phyloP scores from a whole-genome alignment of 2,329 filamentous ascomycete species.

The Monosporascus cannonballus region DNA sequence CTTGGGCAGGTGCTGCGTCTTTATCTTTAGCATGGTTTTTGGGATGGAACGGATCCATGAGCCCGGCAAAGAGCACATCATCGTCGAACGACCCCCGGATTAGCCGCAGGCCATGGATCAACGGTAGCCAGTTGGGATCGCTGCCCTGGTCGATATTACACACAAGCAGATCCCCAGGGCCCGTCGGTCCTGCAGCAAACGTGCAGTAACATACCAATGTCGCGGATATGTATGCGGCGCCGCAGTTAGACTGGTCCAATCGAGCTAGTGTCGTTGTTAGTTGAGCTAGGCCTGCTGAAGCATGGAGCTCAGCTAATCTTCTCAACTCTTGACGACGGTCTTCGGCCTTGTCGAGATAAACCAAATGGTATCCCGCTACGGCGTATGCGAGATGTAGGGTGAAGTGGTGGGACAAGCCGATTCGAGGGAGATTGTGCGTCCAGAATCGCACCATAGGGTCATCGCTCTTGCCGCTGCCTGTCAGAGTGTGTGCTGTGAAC shows the following conservation, averaged over 20 bases:
- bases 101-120: conserved; percentile 5
- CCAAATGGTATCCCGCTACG: conserved; percentile 22
- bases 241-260: conserved; percentile 22
- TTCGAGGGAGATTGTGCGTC: conserved; percentile 21
- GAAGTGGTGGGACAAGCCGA: conserved; percentile 22
- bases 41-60: neutral
- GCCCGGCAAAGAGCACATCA: conserved; percentile 4
- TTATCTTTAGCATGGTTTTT: neutral
- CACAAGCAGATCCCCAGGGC: conserved; percentile 22
- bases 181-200: conserved; percentile 24
- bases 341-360: conserved; percentile 8
- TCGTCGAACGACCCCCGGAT: conserved; percentile 1
- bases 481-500: conserved; percentile 18
- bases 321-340: conserved; percentile 7
- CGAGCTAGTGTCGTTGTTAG: conserved; percentile 17
- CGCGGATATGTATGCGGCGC: conserved; percentile 23
- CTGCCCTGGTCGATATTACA: conserved; percentile 15
- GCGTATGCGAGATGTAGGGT: conserved; percentile 24
- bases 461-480: conserved; percentile 5
- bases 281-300: conserved; percentile 19
- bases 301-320: conserved; percentile 19
- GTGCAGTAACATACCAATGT: conserved; percentile 24
- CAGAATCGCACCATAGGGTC: conserved; percentile 20
- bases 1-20: neutral
- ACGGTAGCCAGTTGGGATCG: neutral